Percentiles rank a stretch among this genome's conserved stretches.
These are phyloP conservation scores for Boletus tomentosulus DNA, from an alignment of 768 basidiomycete genomes.

Conservation along the genomic window DNA sequence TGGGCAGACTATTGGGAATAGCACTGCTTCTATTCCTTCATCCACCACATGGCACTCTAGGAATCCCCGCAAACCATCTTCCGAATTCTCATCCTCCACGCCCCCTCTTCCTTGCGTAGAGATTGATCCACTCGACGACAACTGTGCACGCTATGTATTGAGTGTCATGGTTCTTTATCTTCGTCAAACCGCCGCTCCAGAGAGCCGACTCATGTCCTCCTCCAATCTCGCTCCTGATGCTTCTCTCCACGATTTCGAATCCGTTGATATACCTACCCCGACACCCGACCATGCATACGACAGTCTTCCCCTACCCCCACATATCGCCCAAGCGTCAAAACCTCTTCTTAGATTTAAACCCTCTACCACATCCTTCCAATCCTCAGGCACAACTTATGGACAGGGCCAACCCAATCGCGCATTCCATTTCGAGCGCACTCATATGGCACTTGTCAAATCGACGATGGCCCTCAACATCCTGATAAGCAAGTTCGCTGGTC, in stretches of 20 bases:
- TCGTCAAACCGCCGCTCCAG: constrained; percentile 60
- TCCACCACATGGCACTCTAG: constrained; percentile 20
- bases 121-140: constrained; percentile 72
- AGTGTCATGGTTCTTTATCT: constrained; percentile 82
- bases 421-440: constrained; percentile 55
- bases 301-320: constrained; percentile 34
- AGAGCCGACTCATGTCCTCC: constrained; percentile 54
- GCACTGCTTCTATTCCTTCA: constrained; percentile 37
- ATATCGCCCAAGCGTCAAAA: constrained; percentile 36
- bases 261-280: constrained; percentile 39
- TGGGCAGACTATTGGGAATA: constrained; percentile 22
- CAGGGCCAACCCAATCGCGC: constrained; percentile 23
- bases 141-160: constrained; percentile 75
- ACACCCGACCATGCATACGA: constrained; percentile 15
- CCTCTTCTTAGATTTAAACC: constrained; percentile 32
- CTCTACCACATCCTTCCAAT: constrained; percentile 40
- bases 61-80: constrained; percentile 37
- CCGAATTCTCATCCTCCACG: constrained; percentile 34
- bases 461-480: constrained; percentile 52
- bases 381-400: constrained; percentile 31
- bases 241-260: constrained; percentile 69
- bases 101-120: constrained; percentile 51
- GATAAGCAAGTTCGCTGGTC: constrained; percentile 68
- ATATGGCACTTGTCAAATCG: constrained; percentile 55
- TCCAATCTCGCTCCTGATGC: constrained; percentile 59